Evolutionary conservation across 345 rosid species (phyloP).

Genomic region (Passiflora organensis): DNA sequence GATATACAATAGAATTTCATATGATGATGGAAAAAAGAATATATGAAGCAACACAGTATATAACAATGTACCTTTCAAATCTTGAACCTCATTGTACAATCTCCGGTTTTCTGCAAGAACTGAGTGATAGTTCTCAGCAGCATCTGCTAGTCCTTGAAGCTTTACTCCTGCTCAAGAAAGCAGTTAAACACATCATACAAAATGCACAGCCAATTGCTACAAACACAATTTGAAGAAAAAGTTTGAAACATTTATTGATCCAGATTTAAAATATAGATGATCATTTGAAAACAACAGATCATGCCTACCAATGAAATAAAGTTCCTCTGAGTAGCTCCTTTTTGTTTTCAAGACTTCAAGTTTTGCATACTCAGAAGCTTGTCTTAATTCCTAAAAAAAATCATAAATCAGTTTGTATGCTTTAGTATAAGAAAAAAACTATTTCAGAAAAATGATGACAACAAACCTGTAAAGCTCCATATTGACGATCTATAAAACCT

Average conservation of each 20-base stretch:
- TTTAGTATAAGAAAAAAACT: conserved; percentile 5
- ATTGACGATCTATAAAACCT: conserved; percentile 51
- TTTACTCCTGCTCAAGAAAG: conserved; percentile 45
- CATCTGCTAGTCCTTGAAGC: conserved; percentile 75
- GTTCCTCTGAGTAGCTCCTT: conserved; percentile 52
- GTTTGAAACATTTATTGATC: neutral
- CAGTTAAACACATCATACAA: conserved; percentile 2
- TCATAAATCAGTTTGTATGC: conserved; percentile 6
- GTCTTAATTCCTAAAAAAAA: conserved; percentile 53
- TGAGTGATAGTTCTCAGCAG: conserved; percentile 74
- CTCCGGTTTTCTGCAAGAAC: conserved; percentile 82
- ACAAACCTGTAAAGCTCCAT: conserved; percentile 61
- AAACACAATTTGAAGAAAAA: neutral
- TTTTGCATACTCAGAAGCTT: conserved; percentile 52
- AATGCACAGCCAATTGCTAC: conserved; percentile 5
- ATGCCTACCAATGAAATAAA: conserved; percentile 56
- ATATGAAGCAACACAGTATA: no score
- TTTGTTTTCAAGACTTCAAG: conserved; percentile 61
- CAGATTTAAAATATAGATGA: no score
- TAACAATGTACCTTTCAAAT: conserved; percentile 82
- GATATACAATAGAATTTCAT: conserved; percentile 90
- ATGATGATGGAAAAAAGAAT: conserved; percentile 4
- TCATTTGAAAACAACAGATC: no score
- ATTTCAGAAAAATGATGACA: conserved; percentile 8
- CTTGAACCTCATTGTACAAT: conserved; percentile 91